phyloP scores from a whole-genome alignment of 23 red algal species.

The Agarophyton chilense region DNA sequence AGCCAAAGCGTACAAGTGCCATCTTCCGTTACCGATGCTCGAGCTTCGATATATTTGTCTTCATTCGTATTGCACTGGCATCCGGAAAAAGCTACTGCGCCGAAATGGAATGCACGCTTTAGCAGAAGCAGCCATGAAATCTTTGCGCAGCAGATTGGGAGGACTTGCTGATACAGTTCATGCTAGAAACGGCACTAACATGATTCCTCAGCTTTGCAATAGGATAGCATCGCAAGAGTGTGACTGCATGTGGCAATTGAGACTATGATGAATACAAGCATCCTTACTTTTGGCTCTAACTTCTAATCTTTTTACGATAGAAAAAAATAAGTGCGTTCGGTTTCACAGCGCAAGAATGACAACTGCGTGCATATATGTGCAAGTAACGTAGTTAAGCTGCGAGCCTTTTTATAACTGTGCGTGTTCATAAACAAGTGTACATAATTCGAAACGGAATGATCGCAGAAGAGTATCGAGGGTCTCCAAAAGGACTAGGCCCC shows the following conservation, averaged over 20 bases:
- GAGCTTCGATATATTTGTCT: slow-evolving; percentile 24
- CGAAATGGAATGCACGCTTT: not conserved
- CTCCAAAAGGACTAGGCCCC: not conserved
- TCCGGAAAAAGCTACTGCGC: slow-evolving; percentile 12
- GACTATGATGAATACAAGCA: slow-evolving; percentile 4
- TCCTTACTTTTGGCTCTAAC: not conserved
- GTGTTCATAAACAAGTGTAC: slow-evolving; percentile 22
- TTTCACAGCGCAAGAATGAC: not conserved
- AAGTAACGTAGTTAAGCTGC: slow-evolving; percentile 44
- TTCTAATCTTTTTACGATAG: no score
- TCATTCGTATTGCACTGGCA: slow-evolving; percentile 31
- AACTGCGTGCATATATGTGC: slow-evolving; percentile 11
- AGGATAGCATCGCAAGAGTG: not conserved
- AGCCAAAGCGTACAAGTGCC: not conserved
- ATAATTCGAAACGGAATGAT: not conserved
- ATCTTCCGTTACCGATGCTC: not conserved
- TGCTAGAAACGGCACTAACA: not conserved
- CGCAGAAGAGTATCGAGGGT: not conserved
- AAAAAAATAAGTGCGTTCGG: not conserved
- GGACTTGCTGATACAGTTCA: not conserved
- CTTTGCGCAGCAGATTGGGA: not conserved
- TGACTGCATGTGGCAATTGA: not conserved
- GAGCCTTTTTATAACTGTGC: not conserved
- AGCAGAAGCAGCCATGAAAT: not conserved
- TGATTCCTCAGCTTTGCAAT: not conserved